phyloP scores from a whole-genome alignment of 768 basidiomycete genomes.

The Mrakia gelida region DNA sequence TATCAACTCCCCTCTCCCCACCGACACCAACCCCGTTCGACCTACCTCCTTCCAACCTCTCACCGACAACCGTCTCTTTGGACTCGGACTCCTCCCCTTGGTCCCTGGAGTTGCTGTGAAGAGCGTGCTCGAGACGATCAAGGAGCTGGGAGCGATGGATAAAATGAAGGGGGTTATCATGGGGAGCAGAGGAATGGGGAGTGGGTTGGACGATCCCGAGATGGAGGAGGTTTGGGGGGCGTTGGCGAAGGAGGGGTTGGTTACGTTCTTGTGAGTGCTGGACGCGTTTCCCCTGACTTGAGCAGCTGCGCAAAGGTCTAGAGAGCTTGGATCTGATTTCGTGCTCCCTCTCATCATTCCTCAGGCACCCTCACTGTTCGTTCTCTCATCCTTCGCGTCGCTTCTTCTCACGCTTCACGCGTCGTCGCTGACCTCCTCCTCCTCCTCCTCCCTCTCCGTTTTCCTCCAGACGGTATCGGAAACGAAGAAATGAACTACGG shows the following conservation, averaged over 20 bases:
- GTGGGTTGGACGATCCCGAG: conserved; percentile 70
- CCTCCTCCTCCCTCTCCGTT: background rate
- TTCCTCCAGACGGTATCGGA: conserved; percentile 49
- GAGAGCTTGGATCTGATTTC: background rate
- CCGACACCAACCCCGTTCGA: conserved; percentile 33
- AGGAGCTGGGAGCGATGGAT: conserved; percentile 60
- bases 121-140: conserved; percentile 60
- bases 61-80: conserved; percentile 64
- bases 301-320: background rate
- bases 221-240: conserved; percentile 81
- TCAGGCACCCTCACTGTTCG: conserved; percentile 60
- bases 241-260: conserved; percentile 62
- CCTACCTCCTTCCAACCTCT: conserved; percentile 34
- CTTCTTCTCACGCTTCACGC: background rate
- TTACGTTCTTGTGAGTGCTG: conserved; percentile 57
- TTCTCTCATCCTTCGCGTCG: no score
- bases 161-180: conserved; percentile 75
- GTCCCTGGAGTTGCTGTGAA: conserved; percentile 60
- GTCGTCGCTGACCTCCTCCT: background rate
- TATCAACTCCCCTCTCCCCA: conserved; percentile 46
- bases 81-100: conserved; percentile 77
- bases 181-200: conserved; percentile 72
- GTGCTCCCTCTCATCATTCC: background rate
- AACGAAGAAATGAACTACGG: conserved; percentile 43
- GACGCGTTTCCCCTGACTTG: background rate